Evolutionary conservation across 2,329 filamentous ascomycete genomes (phyloP).

Genomic region (Ophiognomonia clavigignenti-juglandacearum): DNA sequence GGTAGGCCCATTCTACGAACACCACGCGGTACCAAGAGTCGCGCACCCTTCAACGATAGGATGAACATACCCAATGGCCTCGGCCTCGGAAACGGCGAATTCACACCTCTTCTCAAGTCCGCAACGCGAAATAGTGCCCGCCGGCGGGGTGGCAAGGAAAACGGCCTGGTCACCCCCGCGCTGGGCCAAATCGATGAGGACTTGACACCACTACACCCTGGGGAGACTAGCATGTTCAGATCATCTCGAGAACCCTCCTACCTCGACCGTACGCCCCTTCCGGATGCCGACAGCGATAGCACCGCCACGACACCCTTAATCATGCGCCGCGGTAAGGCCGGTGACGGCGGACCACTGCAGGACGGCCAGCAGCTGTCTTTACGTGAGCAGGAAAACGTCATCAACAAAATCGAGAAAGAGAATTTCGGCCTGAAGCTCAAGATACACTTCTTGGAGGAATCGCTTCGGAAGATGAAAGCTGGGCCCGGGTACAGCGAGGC

Average conservation of each 20-base stretch:
- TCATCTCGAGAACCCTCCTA: constrained; percentile 61
- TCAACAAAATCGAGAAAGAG: constrained; percentile 95
- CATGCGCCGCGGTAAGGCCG: constrained; percentile 58
- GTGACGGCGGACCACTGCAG: constrained; percentile 50
- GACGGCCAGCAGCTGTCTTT: constrained; percentile 88
- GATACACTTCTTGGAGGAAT: constrained; percentile 93
- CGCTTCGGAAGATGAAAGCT: constrained; percentile 77
- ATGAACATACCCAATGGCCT: constrained; percentile 65
- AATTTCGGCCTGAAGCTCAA: constrained; percentile 97
- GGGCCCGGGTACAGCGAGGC: constrained; percentile 87
- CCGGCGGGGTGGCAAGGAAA: constrained; percentile 56
- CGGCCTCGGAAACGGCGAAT: constrained; percentile 67
- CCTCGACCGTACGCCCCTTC: constrained; percentile 67
- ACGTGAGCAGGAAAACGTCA: constrained; percentile 90
- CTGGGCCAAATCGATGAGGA: constrained; percentile 63
- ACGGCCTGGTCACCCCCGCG: constrained; percentile 62
- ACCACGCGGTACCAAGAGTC: constrained; percentile 53
- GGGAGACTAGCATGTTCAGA: constrained; percentile 68
- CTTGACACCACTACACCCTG: constrained; percentile 67
- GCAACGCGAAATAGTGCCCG: constrained; percentile 68
- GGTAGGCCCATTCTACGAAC: constrained; percentile 61
- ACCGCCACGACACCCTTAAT: constrained; percentile 77
- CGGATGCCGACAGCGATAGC: constrained; percentile 74
- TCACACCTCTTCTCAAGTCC: constrained; percentile 87
- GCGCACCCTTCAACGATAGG: constrained; percentile 65